Percentiles rank a stretch among this genome's conserved stretches.
Conservation (phyloP, 306 rosid species). For the Sechiopsis laciniata region DNA sequence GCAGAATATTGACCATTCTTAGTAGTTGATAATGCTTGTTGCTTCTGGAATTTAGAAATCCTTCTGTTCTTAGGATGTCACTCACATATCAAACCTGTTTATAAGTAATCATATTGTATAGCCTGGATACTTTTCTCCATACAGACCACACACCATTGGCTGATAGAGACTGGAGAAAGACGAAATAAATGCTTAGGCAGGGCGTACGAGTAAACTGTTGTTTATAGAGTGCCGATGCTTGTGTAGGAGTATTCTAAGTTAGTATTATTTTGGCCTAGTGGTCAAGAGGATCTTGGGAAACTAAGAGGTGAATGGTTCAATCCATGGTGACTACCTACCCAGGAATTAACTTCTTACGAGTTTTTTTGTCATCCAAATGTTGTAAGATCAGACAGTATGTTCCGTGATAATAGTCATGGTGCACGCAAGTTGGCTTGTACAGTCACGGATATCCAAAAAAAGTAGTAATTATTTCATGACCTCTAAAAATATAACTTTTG, state of each 20-base stretch:
- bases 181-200: neutral
- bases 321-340: too few relatives aligned
- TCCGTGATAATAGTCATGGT: too few relatives aligned
- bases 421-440: too few relatives aligned
- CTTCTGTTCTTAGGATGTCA: neutral
- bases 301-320: too few relatives aligned
- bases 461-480: neutral
- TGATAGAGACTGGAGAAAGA: neutral
- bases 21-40: neutral
- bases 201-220: neutral
- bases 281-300: too few relatives aligned
- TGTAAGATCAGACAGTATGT: too few relatives aligned
- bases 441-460: too few relatives aligned
- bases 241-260: neutral
- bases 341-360: too few relatives aligned
- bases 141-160: neutral
- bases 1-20: neutral
- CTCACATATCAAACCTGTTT: slow-evolving; percentile 1
- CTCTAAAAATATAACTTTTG: neutral
- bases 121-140: slow-evolving; percentile 4
- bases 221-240: neutral
- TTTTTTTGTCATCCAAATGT: too few relatives aligned
- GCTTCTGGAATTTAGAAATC: slow-evolving; percentile 1
- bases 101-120: neutral
- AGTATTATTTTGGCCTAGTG: too few relatives aligned